These are phyloP conservation scores for Cordyceps cateniannulata DNA, from an alignment of 2,329 filamentous ascomycete genomes.

Conservation along the genomic window DNA sequence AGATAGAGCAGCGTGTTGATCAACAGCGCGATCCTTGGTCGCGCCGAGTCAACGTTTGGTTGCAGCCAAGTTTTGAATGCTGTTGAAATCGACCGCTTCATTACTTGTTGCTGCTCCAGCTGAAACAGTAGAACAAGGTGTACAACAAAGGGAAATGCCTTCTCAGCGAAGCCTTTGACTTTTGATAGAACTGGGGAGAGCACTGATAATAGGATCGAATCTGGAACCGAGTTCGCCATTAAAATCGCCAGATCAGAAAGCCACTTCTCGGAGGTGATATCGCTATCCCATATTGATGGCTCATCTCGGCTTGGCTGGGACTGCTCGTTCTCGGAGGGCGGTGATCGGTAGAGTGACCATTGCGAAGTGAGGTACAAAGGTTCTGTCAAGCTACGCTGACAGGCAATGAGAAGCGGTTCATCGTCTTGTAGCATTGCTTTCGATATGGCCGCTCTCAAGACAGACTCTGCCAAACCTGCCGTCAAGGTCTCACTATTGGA, in stretches of 20 bases:
- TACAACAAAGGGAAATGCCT: conserved; percentile 74
- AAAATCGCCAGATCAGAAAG: conserved; percentile 53
- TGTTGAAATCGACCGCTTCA: conserved; percentile 59
- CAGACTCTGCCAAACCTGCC: conserved; percentile 55
- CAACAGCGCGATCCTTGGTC: conserved; percentile 63
- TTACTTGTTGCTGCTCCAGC: conserved; percentile 50
- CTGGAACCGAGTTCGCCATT: conserved; percentile 51
- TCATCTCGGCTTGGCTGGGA: conserved; percentile 12
- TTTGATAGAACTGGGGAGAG: conserved; percentile 59
- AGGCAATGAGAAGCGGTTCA: conserved; percentile 42
- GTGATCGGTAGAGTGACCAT: conserved; percentile 50
- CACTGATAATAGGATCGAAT: conserved; percentile 63
- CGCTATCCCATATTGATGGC: conserved; percentile 25
- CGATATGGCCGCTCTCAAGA: conserved; percentile 50
- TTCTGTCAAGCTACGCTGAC: conserved; percentile 45
- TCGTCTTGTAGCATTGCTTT: conserved; percentile 42
- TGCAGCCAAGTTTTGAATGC: conserved; percentile 60
- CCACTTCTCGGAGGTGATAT: conserved; percentile 49
- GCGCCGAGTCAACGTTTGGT: conserved; percentile 29
- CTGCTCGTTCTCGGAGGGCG: conserved; percentile 41
- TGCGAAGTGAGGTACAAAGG: conserved; percentile 47
- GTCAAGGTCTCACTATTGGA: conserved; percentile 48
- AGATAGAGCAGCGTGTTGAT: conserved; percentile 81
- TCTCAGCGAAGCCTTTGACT: conserved; percentile 63
- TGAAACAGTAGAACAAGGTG: conserved; percentile 73